A percentile compares a stretch with the other conserved stretches of the same genome.
These are phyloP conservation scores for Chrysosporium keratinophilum DNA, from an alignment of 2,329 filamentous ascomycete genomes.

Conservation along the genomic window DNA sequence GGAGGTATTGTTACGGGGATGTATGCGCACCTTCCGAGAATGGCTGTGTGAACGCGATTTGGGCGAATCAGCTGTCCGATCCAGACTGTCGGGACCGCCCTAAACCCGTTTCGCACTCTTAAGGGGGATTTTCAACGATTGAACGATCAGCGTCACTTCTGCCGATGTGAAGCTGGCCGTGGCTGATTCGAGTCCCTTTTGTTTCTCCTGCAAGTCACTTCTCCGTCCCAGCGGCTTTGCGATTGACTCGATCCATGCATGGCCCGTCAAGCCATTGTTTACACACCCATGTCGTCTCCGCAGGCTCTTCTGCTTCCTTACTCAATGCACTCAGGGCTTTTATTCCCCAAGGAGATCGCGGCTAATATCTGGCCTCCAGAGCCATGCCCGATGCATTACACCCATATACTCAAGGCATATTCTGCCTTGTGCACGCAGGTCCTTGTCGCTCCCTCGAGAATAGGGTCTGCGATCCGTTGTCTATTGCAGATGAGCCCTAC, in stretches of 20 bases:
- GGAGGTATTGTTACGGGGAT: background rate
- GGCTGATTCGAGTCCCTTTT: background rate
- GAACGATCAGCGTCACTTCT: constrained; percentile 1
- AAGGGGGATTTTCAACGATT: background rate
- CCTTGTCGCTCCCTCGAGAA: constrained; percentile 1
- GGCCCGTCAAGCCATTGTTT: constrained; percentile 3
- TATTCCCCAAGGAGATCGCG: background rate
- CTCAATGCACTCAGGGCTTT: background rate
- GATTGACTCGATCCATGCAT: background rate
- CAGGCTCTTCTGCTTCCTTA: background rate
- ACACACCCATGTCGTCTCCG: constrained; percentile 2
- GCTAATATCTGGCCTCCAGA: constrained; percentile 11
- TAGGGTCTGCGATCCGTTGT: constrained; percentile 1
- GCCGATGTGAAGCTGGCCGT: background rate
- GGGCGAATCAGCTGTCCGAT: background rate
- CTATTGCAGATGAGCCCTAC: constrained; percentile 9
- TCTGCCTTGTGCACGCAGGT: constrained; percentile 2
- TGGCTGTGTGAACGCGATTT: constrained; percentile 1
- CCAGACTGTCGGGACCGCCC: constrained; percentile 3
- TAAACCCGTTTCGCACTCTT: background rate
- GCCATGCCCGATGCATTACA: constrained; percentile 10
- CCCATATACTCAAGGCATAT: background rate
- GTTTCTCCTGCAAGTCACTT: background rate
- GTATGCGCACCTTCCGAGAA: background rate
- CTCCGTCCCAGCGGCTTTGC: background rate